Evolutionary conservation across 139 green algal genomes (phyloP).

Genomic region (Zygnema circumcarinatum): DNA sequence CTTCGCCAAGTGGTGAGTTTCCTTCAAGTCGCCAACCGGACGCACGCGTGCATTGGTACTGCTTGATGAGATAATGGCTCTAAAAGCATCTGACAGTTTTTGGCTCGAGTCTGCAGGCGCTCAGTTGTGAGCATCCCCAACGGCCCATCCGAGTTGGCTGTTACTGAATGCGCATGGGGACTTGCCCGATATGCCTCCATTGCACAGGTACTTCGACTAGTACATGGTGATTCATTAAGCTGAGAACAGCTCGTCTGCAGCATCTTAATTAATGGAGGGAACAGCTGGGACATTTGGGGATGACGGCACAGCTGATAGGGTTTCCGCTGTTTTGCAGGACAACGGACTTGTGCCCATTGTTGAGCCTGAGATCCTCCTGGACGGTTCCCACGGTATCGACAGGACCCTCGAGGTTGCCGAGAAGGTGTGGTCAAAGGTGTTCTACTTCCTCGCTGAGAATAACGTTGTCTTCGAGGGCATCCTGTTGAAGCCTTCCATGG

Average conservation of each 20-base stretch:
- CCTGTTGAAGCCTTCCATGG: constrained; percentile 99
- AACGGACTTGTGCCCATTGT: constrained; percentile 96
- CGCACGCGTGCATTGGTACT: constrained; percentile 2
- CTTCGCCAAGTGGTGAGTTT: constrained; percentile 92
- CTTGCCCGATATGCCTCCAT: constrained; percentile 97
- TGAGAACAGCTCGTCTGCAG: neutral
- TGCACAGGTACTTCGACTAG: constrained; percentile 70
- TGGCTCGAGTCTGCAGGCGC: constrained; percentile 53
- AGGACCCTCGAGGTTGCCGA: constrained; percentile 74
- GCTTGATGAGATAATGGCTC: no score
- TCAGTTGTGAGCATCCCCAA: constrained; percentile 90
- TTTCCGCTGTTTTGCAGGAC: constrained; percentile 53
- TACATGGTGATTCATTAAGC: neutral
- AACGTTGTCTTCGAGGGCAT: constrained; percentile 99
- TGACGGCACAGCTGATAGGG: neutral
- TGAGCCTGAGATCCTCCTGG: constrained; percentile 98
- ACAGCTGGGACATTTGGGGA: neutral
- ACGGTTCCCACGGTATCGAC: constrained; percentile 90
- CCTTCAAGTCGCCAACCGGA: no score
- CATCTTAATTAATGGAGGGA: neutral
- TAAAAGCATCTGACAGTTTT: neutral
- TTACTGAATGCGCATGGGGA: constrained; percentile 93
- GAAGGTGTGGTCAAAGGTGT: constrained; percentile 96
- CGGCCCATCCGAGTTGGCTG: constrained; percentile 78
- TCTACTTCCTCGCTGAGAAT: constrained; percentile 98